These are phyloP conservation scores for Boletus chippewaensis DNA, from an alignment of 1,284 basidiomycete species.

Conservation along the genomic window DNA sequence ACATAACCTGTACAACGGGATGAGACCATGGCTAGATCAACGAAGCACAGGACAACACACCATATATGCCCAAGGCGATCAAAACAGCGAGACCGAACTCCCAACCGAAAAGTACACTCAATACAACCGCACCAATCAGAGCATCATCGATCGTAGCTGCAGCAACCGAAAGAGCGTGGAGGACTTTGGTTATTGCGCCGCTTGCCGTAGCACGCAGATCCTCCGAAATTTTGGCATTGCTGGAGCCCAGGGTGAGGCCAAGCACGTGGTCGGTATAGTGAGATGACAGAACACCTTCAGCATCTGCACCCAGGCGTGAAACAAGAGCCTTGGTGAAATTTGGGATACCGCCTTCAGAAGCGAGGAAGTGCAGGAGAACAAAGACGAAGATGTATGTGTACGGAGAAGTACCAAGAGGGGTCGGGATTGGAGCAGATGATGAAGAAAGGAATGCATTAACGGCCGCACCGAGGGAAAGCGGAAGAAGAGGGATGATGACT, in stretches of 20 bases:
- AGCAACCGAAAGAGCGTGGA: conserved; percentile 81
- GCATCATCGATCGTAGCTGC: conserved; percentile 77
- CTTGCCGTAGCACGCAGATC: conserved; percentile 73
- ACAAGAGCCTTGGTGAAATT: conserved; percentile 67
- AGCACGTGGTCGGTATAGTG: conserved; percentile 75
- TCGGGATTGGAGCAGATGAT: conserved; percentile 14
- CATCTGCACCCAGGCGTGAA: conserved; percentile 85
- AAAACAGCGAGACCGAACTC: conserved; percentile 66
- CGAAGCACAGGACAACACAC: conserved; percentile 35
- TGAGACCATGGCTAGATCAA: background rate
- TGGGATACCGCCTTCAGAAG: conserved; percentile 64
- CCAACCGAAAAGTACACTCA: conserved; percentile 62
- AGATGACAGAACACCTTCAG: conserved; percentile 73
- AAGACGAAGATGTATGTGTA: conserved; percentile 63
- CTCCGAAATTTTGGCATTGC: conserved; percentile 35
- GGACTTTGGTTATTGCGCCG: conserved; percentile 83
- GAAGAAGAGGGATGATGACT: conserved; percentile 67
- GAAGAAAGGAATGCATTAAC: conserved; percentile 51
- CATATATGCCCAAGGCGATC: conserved; percentile 69
- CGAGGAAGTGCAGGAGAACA: conserved; percentile 56
- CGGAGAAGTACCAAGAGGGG: conserved; percentile 41
- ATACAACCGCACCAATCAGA: conserved; percentile 57
- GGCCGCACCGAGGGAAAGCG: conserved; percentile 65
- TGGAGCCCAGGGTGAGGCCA: conserved; percentile 72
- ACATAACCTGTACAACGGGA: conserved; percentile 11